Base-by-base conservation (phyloP, 768 basidiomycete species). In the Leccinum variicolor region DNA sequence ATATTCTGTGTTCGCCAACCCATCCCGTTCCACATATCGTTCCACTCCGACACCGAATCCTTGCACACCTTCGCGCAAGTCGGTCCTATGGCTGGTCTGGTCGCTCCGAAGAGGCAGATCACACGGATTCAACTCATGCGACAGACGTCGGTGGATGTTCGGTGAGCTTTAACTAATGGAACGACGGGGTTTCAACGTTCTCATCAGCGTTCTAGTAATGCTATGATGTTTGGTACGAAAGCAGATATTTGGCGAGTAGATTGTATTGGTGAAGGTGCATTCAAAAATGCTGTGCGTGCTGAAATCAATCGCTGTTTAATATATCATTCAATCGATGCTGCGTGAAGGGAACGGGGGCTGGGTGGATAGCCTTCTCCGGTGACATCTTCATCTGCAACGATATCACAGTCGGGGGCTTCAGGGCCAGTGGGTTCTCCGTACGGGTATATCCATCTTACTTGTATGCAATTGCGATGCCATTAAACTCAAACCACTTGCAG, bases 201-300 rank as follows among this genome's bases (percentile, higher is more conserved):
- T 62, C 15, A 59, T 55, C 43, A 41, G 28, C 47, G 28, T 47
- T 41, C 19, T 60, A 86, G 84, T 43, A 83, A 84, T 62, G 64
- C 75, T 2, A 57, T 77, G 17, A 63, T 81, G 17, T 63, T 76
- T 9, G 80, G 79, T 1, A 80, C 81, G n/a, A 87, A 84, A 68
- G 79, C 85, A 2, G 84, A 89, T 61, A 89, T 89, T 23, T 90
- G 87, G 86, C 75, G 81, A 55, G 78, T 83, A 1, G 84, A 85
- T 60, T 76, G 73, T 55, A 83, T 89, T 36, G 87, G 87, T 8
- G 82, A 84, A 64, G 87, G 80, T n/a, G 70, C 67, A 11, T 87
- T 90, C 64, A 78, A 68, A 59, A 81, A 80, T 64, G 73, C 75
- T 57, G 86, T 87, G 58, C 29, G 84, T 75, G 21, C 29, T 39